phyloP scores from a whole-genome alignment of 106 monocot genomes.

The Phalaenopsis aphrodite region DNA sequence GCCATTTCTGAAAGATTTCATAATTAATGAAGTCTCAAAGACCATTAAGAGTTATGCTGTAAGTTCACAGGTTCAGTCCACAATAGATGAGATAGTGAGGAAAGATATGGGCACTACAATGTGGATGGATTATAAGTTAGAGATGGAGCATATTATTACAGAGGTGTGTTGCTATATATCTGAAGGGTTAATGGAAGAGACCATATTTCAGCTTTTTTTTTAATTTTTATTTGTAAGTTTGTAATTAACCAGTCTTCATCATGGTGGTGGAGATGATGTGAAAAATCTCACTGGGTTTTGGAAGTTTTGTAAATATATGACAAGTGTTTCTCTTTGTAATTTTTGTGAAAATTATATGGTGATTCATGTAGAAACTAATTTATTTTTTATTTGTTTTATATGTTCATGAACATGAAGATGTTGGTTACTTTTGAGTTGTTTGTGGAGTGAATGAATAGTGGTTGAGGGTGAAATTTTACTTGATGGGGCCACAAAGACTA shows the following conservation, averaged over 20 bases:
- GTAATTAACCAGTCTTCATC: background rate
- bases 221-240: conserved; percentile 8
- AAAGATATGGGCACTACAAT: conserved; percentile 22
- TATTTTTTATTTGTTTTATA: too few relatives aligned
- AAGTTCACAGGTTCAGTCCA: conserved; percentile 9
- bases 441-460: too few relatives aligned
- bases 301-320: too few relatives aligned
- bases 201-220: conserved; percentile 17
- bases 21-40: conserved; percentile 39
- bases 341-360: too few relatives aligned
- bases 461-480: too few relatives aligned
- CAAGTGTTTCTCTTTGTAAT: too few relatives aligned
- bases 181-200: conserved; percentile 42
- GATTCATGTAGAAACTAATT: too few relatives aligned
- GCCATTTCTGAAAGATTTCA: conserved; percentile 10
- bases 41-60: conserved; percentile 16
- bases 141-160: conserved; percentile 23
- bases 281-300: too few relatives aligned
- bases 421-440: too few relatives aligned
- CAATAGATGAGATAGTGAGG: conserved; percentile 25
- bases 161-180: conserved; percentile 31
- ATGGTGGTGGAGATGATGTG: background rate
- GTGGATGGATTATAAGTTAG: conserved; percentile 29
- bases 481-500: too few relatives aligned
- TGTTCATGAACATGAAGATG: too few relatives aligned